Evolutionary conservation across 495 filamentous ascomycete species (phyloP), one percentile per base, ranked within the genome.

Genomic region (Aspergillus cristatus): DNA sequence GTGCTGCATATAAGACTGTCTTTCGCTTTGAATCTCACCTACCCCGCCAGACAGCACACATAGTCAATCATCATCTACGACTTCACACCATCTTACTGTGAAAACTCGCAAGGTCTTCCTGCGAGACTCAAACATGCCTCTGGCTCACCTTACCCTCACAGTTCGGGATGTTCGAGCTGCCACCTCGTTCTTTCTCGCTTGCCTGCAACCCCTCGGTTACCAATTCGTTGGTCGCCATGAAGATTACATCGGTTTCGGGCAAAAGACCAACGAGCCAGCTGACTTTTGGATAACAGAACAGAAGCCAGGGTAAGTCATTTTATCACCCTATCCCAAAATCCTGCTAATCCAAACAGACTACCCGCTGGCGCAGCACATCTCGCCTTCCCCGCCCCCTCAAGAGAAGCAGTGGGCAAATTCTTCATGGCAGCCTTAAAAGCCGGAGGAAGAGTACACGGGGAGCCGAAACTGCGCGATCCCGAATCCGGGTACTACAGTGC

Each of bases 151-250:
- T 42, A 71, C 69, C 41, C 60, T 81, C 31, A 76, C 71, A 15
- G 86, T 90, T 50, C 79, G 76, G 32, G 76, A 89, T 53, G 79
- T 91, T 28, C 77, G 85, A 6, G 78, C 77, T 14, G 81, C 84
- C 6, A 79, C 76, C 30, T 89, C 82, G 1, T 90, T 89, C 66
- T 94, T 84, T 58, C 73, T 88, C 3, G 72, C 80, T 42, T 72
- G 86, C 47, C 65, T 81, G 32, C 78, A 83, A 42, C 83, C 86
- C 0, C 65, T 93, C 14, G 83, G 82, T 14, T 78, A 91, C 39
- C 71, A 71, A 34, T 93, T 76, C 55, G 70, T 88, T 40, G 65
- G 62, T 36, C 59, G 65, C 28, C 60, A 69, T 55, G 62, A 65
- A 31, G 62, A 63, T 8, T 64, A 69, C 37, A 73, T 79, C 48